phyloP scores from a whole-genome alignment of 129 eudicot species.

The Escallonia herrerae region DNA sequence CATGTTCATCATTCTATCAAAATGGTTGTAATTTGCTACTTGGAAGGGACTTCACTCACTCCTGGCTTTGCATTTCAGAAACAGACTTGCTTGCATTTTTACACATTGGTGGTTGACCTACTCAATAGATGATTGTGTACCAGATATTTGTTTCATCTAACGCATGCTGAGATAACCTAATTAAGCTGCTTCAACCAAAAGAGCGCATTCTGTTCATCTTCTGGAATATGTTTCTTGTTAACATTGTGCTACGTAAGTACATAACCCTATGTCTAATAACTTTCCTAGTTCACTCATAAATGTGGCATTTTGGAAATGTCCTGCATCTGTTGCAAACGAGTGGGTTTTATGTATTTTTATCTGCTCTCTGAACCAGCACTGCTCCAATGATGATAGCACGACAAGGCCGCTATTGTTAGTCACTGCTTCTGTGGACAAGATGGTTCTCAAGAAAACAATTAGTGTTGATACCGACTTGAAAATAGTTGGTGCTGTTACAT shows the following conservation, averaged over 20 bases:
- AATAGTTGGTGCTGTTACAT: constrained; percentile 77
- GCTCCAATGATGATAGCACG: constrained; percentile 53
- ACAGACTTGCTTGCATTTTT: too few relatives aligned
- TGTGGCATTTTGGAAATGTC: not conserved
- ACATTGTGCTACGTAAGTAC: not conserved
- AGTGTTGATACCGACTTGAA: constrained; percentile 56
- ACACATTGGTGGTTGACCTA: too few relatives aligned
- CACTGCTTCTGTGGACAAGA: constrained; percentile 93
- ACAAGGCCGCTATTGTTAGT: constrained; percentile 68
- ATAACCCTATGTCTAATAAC: too few relatives aligned
- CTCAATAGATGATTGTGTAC: not conserved
- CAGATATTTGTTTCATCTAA: not conserved
- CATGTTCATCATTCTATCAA: too few relatives aligned
- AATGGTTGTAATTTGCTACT: too few relatives aligned
- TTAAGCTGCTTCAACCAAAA: not conserved
- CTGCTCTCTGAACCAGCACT: constrained; percentile 47
- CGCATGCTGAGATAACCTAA: not conserved
- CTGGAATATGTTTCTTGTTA: not conserved
- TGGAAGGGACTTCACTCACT: too few relatives aligned
- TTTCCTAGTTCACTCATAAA: too few relatives aligned
- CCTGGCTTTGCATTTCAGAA: too few relatives aligned
- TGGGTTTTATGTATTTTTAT: not conserved
- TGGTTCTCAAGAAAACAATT: constrained; percentile 81
- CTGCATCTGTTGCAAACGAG: not conserved
- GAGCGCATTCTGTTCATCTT: not conserved